Evolutionary conservation across 495 filamentous ascomycete genomes (phyloP), one percentile per base, ranked within the genome.

Genomic region (Annulohypoxylon maeteangense): DNA sequence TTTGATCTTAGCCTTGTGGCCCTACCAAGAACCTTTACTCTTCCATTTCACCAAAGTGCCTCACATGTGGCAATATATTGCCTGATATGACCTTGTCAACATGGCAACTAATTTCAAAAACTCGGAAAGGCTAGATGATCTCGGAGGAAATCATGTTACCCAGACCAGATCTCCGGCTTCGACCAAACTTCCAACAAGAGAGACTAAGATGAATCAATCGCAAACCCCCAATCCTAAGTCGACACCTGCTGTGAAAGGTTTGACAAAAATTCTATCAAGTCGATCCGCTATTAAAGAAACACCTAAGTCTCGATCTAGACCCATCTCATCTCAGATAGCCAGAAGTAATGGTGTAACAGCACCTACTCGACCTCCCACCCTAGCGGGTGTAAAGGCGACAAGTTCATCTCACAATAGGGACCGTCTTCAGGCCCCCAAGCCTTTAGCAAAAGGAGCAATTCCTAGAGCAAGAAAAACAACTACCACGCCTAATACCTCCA

Each of bases 221-320:
- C 34, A 38, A 25, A 53, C 47, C 0, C 44, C 34, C 16, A n/a
- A 50, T 50, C 18, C 64, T 11, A 48, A 54, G 27, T 18, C 4
- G 8, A 29, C 27, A 27, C 44, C 64, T 32, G 69, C 69, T 11
- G 51, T 71, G 8, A 71, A 71, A 11, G 51, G 55, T 12, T 18
- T 53, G 29, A 18, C 12, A 22, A 61, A 3, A 31, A 25, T 1
- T 42, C 44, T 23, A 57, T 38, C 42, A 12, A 44, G 12, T 29
- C 20, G 23, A 45, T 27, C 56, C 7, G 62, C 56, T 0, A 36
- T 65, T 11, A 70, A 66, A 32, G 40, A 56, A 14, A 5, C 18
- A 10, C 14, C 27, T 29, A 48, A 16, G 29, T 36, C 31, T 51
- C 56, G 47, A 42, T 22, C 51, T 25, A 53, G 51, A 11, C 58